A percentile compares a stretch with the other conserved stretches of the same genome.
These are phyloP conservation scores for Boletus sp. DNA, from an alignment of 768 basidiomycete species.

Conservation along the genomic window DNA sequence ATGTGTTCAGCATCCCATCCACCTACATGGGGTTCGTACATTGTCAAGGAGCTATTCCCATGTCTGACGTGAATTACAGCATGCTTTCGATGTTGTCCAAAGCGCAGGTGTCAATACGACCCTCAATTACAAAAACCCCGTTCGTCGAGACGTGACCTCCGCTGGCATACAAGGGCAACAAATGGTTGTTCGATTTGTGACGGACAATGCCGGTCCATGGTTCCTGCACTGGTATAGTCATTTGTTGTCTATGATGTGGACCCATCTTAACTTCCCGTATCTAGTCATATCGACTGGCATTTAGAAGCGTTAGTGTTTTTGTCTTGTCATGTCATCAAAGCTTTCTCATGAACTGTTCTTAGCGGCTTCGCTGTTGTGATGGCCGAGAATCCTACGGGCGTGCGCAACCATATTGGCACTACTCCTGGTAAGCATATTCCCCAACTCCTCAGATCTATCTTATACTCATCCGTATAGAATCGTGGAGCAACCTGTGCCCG, in stretches of 20 bases:
- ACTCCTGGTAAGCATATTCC: slow-evolving; percentile 15
- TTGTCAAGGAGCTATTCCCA: neutral
- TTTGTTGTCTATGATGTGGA: neutral
- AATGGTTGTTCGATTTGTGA: slow-evolving; percentile 54
- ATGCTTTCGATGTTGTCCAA: slow-evolving; percentile 36
- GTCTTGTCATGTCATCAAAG: neutral
- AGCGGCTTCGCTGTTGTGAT: slow-evolving; percentile 30
- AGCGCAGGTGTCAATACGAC: slow-evolving; percentile 21
- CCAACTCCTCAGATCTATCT: neutral
- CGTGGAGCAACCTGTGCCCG: slow-evolving; percentile 29
- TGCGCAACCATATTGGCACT: slow-evolving; percentile 9
- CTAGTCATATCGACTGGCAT: slow-evolving; percentile 33
- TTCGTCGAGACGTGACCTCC: slow-evolving; percentile 33
- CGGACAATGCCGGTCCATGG: slow-evolving; percentile 66
- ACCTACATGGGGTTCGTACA: slow-evolving; percentile 28
- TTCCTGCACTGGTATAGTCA: slow-evolving; percentile 38
- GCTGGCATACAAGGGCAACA: slow-evolving; percentile 35
- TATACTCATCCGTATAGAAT: slow-evolving; percentile 6
- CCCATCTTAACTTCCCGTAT: neutral
- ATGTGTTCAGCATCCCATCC: slow-evolving; percentile 26
- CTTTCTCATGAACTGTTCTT: neutral
- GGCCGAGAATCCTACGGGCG: slow-evolving; percentile 24
- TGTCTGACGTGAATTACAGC: slow-evolving; percentile 21
- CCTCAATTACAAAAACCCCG: slow-evolving; percentile 38
- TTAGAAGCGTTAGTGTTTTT: slow-evolving; percentile 18